Percentiles rank a stretch among this genome's conserved stretches.
phyloP scores from a whole-genome alignment of 2,329 filamentous ascomycete genomes.

The Claviceps sp. region DNA sequence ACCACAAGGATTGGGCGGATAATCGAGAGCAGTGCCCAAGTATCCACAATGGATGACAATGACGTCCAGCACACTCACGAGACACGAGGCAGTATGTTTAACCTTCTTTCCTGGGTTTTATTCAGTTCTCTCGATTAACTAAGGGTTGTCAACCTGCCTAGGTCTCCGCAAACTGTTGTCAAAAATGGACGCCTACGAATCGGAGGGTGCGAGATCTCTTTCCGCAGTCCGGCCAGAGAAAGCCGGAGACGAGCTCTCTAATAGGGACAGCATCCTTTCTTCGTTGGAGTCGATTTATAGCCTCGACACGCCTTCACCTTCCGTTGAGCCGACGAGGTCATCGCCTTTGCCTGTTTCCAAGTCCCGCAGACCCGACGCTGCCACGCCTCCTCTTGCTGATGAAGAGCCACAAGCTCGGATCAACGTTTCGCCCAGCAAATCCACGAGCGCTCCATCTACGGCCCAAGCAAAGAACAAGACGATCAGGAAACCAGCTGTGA shows the following conservation, averaged over 20 bases:
- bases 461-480: neutral
- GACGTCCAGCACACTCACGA: neutral
- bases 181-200: neutral
- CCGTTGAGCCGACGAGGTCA: neutral
- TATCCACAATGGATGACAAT: neutral
- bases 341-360: neutral
- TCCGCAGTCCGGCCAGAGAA: too few species aligned
- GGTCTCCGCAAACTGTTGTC: neutral
- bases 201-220: neutral
- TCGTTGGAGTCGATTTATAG: neutral
- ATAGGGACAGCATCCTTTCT: neutral
- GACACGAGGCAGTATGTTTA: slow-evolving; percentile 2
- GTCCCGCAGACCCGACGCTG: neutral
- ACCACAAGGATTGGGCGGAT: neutral
- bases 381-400: neutral
- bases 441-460: neutral
- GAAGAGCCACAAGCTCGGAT: neutral
- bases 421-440: neutral
- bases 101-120: neutral
- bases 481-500: neutral
- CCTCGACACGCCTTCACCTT: neutral
- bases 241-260: neutral
- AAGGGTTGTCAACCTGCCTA: neutral
- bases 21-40: neutral
- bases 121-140: neutral